Conservation (phyloP, 257 asterid genomes). For the Solanum paucissectum region DNA sequence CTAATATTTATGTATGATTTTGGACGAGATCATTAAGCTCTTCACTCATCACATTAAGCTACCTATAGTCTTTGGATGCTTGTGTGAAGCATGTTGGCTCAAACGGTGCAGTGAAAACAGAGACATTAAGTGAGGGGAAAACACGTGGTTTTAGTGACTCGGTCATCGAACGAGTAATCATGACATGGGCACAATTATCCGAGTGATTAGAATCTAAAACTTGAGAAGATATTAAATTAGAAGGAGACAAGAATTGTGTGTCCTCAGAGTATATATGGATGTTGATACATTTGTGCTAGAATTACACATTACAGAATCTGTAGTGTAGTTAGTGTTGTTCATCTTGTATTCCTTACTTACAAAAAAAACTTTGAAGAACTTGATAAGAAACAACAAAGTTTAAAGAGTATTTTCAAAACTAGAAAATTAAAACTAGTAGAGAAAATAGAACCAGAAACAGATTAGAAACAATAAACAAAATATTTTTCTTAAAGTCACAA, state of each 20-base stretch:
- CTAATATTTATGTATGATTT: not conserved
- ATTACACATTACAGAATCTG: too few species aligned
- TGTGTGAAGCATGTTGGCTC: not conserved
- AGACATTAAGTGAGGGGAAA: not conserved
- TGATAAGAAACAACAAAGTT: too few species aligned
- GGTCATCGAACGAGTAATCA: not conserved
- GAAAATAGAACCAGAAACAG: too few species aligned
- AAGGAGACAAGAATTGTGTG: not conserved
- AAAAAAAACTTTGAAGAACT: too few species aligned
- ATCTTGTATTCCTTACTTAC: too few species aligned
- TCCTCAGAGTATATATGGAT: too few species aligned
- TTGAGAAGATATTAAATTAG: not conserved
- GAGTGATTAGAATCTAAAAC: not conserved
- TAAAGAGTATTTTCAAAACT: too few species aligned
- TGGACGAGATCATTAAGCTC: not conserved
- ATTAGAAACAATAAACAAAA: too few species aligned
- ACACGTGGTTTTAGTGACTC: not conserved
- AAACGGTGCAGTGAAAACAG: not conserved
- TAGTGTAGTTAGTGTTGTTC: too few species aligned
- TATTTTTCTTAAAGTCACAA: too few species aligned
- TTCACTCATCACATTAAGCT: not conserved
- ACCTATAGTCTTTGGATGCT: not conserved
- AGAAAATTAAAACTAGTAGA: too few species aligned
- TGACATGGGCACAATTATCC: not conserved
- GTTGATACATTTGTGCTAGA: too few species aligned